These are phyloP conservation scores for Kwoniella dejecticola DNA, from an alignment of 768 basidiomycete genomes.

Conservation along the genomic window DNA sequence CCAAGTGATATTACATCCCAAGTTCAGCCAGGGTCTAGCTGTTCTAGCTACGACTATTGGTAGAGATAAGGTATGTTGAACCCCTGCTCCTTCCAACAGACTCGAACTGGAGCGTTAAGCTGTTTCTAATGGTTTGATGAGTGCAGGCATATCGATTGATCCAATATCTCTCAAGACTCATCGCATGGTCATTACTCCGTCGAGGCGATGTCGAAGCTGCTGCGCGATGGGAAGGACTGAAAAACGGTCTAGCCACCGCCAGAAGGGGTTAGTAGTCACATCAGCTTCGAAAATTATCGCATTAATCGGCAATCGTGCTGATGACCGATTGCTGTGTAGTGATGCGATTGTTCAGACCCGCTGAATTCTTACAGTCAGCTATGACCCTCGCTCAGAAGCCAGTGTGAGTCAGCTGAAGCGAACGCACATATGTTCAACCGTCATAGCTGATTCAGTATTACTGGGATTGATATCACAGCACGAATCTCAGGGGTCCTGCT, in stretches of 20 bases:
- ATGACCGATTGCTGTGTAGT: conserved; percentile 62
- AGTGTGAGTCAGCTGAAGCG: conserved; percentile 51
- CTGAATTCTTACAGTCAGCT: conserved; percentile 91
- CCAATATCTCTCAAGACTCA: conserved; percentile 87
- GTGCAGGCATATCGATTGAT: conserved; percentile 78
- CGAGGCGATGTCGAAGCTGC: conserved; percentile 72
- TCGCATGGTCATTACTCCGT: conserved; percentile 76
- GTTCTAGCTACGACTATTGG: conserved; percentile 79
- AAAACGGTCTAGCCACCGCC: conserved; percentile 76
- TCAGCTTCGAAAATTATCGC: no score
- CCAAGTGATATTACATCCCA: conserved; percentile 80
- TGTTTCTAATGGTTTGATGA: background rate
- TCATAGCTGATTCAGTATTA: no score
- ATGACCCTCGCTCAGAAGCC: conserved; percentile 64
- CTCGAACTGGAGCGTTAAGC: background rate
- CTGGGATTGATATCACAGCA: conserved; percentile 15
- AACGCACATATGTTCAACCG: no score
- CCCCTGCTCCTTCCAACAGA: background rate
- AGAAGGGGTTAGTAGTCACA: conserved; percentile 70
- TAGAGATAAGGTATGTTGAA: conserved; percentile 78
- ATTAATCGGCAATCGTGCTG: background rate
- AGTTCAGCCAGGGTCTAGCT: conserved; percentile 72
- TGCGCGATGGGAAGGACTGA: conserved; percentile 78
- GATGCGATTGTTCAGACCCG: conserved; percentile 86
- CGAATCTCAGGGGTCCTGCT: conserved; percentile 27